A percentile compares a stretch with the other conserved stretches of the same genome.
These are phyloP conservation scores for Calonectria hongkongensis DNA, from an alignment of 2,329 filamentous ascomycete genomes.

Conservation along the genomic window DNA sequence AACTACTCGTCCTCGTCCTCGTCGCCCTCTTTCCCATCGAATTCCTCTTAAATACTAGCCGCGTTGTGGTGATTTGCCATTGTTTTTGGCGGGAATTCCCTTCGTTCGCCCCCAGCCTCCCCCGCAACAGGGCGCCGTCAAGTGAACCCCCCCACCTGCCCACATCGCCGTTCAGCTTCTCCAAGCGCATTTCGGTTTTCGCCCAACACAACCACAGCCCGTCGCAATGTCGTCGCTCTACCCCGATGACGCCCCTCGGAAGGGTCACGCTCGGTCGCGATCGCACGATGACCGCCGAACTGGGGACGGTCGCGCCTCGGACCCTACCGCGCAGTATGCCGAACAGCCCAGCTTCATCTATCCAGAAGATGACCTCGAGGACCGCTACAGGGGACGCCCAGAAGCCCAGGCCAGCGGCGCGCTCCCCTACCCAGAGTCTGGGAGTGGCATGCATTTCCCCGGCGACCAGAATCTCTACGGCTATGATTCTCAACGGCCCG, in stretches of 20 bases:
- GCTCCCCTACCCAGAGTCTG: slow-evolving; percentile 62
- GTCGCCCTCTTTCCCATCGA: neutral
- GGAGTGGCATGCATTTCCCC: slow-evolving; percentile 61
- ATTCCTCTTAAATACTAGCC: too few species aligned
- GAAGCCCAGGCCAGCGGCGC: slow-evolving; percentile 59
- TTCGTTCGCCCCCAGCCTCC: slow-evolving; percentile 23
- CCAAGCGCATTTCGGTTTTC: slow-evolving; percentile 1
- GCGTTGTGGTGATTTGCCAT: slow-evolving; percentile 15
- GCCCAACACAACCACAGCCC: slow-evolving; percentile 12
- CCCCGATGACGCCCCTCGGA: slow-evolving; percentile 66
- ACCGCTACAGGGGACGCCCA: slow-evolving; percentile 57
- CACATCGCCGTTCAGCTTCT: slow-evolving; percentile 8
- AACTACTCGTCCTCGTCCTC: slow-evolving; percentile 15
- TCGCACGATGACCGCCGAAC: slow-evolving; percentile 61
- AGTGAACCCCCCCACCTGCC: slow-evolving; percentile 22
- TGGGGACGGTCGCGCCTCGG: slow-evolving; percentile 57
- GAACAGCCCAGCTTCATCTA: slow-evolving; percentile 66
- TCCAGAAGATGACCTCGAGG: slow-evolving; percentile 65
- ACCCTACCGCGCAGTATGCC: slow-evolving; percentile 57
- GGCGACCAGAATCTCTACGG: slow-evolving; percentile 61
- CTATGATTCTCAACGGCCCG: slow-evolving; percentile 61
- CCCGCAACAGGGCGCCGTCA: slow-evolving; percentile 18
- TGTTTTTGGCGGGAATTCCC: slow-evolving; percentile 5
- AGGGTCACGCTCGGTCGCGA: slow-evolving; percentile 69
- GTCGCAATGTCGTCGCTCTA: slow-evolving; percentile 73